Percentiles rank a stretch among this genome's conserved stretches.
Evolutionary conservation across 177 flowering plant genomes (phyloP).

Genomic region (Vitis hybrid): DNA sequence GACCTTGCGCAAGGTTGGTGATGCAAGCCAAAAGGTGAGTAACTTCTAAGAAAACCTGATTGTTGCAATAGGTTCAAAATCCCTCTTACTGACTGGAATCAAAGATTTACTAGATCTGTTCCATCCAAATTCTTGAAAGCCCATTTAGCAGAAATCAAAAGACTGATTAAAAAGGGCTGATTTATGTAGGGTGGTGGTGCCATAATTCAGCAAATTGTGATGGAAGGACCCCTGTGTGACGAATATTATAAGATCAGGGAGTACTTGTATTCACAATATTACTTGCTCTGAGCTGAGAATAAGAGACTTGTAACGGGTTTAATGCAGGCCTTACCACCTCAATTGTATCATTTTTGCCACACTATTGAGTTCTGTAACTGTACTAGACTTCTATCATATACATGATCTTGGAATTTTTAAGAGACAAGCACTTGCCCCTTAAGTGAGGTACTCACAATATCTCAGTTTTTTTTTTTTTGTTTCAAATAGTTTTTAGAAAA

Average conservation of each 20-base stretch:
- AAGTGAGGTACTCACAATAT: too few species aligned
- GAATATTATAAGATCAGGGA: constrained; percentile 91
- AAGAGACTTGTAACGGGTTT: background rate
- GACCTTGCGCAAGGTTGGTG: constrained; percentile 84
- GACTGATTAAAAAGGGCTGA: background rate
- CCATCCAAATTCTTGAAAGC: too few species aligned
- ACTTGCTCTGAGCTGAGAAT: constrained; percentile 42
- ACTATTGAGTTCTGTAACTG: too few species aligned
- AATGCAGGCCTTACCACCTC: background rate
- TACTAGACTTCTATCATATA: too few species aligned
- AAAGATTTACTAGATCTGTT: too few species aligned
- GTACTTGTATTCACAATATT: constrained; percentile 82
- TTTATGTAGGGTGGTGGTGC: constrained; percentile 60
- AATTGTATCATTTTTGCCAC: too few species aligned
- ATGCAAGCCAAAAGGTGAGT: constrained; percentile 78
- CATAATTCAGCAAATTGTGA: constrained; percentile 74
- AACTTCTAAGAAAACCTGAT: background rate
- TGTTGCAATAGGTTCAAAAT: background rate
- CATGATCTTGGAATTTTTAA: too few species aligned
- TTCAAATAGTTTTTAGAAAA: too few species aligned
- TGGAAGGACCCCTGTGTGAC: constrained; percentile 89
- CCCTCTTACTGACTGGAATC: too few species aligned
- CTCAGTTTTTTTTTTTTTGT: too few species aligned
- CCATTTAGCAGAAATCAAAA: background rate
- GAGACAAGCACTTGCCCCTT: too few species aligned